Conservation (phyloP, 2,329 filamentous ascomycete genomes). For the Catunica adiposa region DNA sequence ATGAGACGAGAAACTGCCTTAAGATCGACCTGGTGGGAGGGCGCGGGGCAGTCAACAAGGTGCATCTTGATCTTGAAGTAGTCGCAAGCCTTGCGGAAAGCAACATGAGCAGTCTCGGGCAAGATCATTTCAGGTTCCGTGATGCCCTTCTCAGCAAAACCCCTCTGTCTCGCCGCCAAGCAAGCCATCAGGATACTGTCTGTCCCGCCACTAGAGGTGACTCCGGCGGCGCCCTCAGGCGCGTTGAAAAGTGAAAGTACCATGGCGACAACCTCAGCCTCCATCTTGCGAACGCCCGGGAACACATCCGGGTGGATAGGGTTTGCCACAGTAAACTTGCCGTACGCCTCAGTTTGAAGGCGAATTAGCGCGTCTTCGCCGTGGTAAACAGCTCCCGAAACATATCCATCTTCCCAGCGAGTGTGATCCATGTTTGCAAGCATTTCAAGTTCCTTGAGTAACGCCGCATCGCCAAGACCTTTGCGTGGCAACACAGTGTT, state of each 20-base stretch:
- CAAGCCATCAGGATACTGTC: slow-evolving; percentile 96
- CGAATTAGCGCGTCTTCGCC: slow-evolving; percentile 68
- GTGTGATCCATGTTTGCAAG: slow-evolving; percentile 83
- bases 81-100: slow-evolving; percentile 83
- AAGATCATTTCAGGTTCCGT: slow-evolving; percentile 96
- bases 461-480: slow-evolving; percentile 63
- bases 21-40: slow-evolving; percentile 69
- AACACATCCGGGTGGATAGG: slow-evolving; percentile 98
- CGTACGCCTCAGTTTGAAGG: slow-evolving; percentile 84
- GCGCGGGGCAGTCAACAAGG: slow-evolving; percentile 71
- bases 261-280: slow-evolving; percentile 95
- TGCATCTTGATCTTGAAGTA: slow-evolving; percentile 97
- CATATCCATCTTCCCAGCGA: slow-evolving; percentile 87
- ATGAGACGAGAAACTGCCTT: slow-evolving; percentile 65
- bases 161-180: slow-evolving; percentile 78
- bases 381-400: slow-evolving; percentile 92
- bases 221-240: slow-evolving; percentile 68
- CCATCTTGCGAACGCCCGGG: slow-evolving; percentile 96
- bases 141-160: slow-evolving; percentile 66
- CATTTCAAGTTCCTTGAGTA: slow-evolving; percentile 62
- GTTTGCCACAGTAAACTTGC: slow-evolving; percentile 86
- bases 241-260: slow-evolving; percentile 79
- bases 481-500: slow-evolving; percentile 66
- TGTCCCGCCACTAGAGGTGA: slow-evolving; percentile 82
- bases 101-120: slow-evolving; percentile 85